A percentile compares a stretch with the other conserved stretches of the same genome.
These are phyloP conservation scores for Hygrophila difformis DNA, from an alignment of 257 asterid genomes.

Conservation along the genomic window DNA sequence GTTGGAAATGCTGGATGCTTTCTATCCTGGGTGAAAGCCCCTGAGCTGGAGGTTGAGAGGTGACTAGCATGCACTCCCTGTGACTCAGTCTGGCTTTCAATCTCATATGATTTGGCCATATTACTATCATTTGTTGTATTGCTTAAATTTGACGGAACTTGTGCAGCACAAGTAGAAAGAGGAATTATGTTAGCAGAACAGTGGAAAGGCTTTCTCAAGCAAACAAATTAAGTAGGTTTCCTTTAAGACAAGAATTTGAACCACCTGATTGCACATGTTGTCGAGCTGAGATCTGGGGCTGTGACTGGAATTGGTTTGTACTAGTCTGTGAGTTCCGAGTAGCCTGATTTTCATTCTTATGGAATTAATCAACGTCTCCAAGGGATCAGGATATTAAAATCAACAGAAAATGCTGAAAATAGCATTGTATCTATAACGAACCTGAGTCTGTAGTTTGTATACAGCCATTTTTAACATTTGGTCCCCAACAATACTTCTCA, in stretches of 20 bases:
- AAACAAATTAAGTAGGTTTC: constrained; percentile 12
- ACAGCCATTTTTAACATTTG: constrained; percentile 92
- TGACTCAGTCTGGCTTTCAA: constrained; percentile 46
- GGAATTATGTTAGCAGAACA: constrained; percentile 19
- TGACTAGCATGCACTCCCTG: constrained; percentile 48
- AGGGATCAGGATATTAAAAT: constrained; percentile 7
- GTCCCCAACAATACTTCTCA: constrained; percentile 89
- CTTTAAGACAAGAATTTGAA: constrained; percentile 24
- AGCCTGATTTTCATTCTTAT: constrained; percentile 38
- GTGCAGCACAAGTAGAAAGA: constrained; percentile 19
- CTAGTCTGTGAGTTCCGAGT: constrained; percentile 34
- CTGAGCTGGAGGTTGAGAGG: constrained; percentile 34
- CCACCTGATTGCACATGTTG: constrained; percentile 50
- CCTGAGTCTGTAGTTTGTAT: constrained; percentile 76
- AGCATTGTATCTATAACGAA: constrained; percentile 18
- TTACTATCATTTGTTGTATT: constrained; percentile 32
- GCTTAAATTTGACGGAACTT: constrained; percentile 32
- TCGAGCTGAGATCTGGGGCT: constrained; percentile 42
- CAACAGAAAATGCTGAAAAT: constrained; percentile 8
- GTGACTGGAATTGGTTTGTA: constrained; percentile 42
- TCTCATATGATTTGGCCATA: constrained; percentile 36
- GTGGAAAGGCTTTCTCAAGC: constrained; percentile 4
- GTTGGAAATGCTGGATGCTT: constrained; percentile 48
- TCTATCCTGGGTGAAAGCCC: constrained; percentile 52
- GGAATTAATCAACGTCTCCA: constrained; percentile 15